phyloP scores from a whole-genome alignment of 495 filamentous ascomycete species.

The Emericellopsis terricola region DNA sequence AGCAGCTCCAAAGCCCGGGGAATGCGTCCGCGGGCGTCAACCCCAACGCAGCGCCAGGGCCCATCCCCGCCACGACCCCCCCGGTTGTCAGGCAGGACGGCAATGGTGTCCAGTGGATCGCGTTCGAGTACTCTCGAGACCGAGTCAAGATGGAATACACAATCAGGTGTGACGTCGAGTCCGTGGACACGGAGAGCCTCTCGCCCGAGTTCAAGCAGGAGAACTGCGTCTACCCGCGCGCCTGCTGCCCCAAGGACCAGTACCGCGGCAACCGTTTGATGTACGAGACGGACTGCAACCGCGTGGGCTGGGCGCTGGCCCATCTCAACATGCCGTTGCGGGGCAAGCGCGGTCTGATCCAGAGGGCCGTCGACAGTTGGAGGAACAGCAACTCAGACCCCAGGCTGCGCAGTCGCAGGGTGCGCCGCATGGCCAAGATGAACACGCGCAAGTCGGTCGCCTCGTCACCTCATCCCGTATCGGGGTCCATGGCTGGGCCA shows the following conservation, averaged over 20 bases:
- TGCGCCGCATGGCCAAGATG: slow-evolving; percentile 89
- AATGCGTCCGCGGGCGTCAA: slow-evolving; percentile 40
- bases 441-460: slow-evolving; percentile 55
- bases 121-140: slow-evolving; percentile 94
- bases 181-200: slow-evolving; percentile 76
- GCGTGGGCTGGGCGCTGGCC: slow-evolving; percentile 90
- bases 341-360: slow-evolving; percentile 88
- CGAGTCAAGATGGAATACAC: slow-evolving; percentile 99
- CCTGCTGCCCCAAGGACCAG: slow-evolving; percentile 87
- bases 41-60: slow-evolving; percentile 84
- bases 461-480: slow-evolving; percentile 18
- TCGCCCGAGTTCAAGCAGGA: slow-evolving; percentile 83
- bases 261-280: slow-evolving; percentile 88
- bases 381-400: slow-evolving; percentile 96
- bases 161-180: slow-evolving; percentile 95
- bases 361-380: slow-evolving; percentile 96
- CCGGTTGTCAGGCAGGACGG: slow-evolving; percentile 88
- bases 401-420: slow-evolving; percentile 71
- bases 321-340: slow-evolving; percentile 78
- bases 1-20: slow-evolving; percentile 30
- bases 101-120: slow-evolving; percentile 97
- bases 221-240: slow-evolving; percentile 94
- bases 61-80: slow-evolving; percentile 94
- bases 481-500: slow-evolving; percentile 29
- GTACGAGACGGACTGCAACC: slow-evolving; percentile 98